These are phyloP conservation scores for Ceratorhiza oryzae-sativae DNA, from an alignment of 1,284 basidiomycete species.

Conservation along the genomic window DNA sequence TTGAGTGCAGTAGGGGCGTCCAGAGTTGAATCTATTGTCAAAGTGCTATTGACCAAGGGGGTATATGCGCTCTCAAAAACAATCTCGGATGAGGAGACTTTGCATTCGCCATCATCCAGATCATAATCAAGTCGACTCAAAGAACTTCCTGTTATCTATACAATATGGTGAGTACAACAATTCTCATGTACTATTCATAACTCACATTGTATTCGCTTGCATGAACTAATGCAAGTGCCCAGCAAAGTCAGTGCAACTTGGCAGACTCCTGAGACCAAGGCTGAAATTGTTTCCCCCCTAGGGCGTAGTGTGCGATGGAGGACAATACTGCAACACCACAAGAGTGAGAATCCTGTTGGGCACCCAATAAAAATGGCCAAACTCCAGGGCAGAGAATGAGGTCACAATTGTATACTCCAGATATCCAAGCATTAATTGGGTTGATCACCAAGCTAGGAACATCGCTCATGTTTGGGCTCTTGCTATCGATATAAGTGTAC, in stretches of 20 bases:
- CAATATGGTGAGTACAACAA: not conserved
- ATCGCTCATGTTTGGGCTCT: not conserved
- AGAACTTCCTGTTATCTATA: not conserved
- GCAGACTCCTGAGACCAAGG: conserved; percentile 3
- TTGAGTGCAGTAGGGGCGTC: not conserved
- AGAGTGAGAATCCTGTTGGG: conserved; percentile 7
- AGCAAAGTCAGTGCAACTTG: not conserved
- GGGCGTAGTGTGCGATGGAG: not conserved
- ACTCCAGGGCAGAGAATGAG: not conserved
- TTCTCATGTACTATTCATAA: not conserved
- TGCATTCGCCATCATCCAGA: not conserved
- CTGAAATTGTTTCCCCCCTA: not conserved
- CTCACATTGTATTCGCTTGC: not conserved
- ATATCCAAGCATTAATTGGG: conserved; percentile 8
- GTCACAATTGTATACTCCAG: not conserved
- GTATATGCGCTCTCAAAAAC: not conserved
- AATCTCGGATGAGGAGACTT: not conserved
- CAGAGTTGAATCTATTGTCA: not conserved
- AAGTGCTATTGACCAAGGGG: not conserved
- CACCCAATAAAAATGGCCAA: not conserved
- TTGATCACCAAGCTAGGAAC: not conserved
- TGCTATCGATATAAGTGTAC: not conserved
- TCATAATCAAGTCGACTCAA: not conserved
- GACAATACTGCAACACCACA: conserved; percentile 23
- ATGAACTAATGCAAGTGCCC: not conserved